phyloP scores from a whole-genome alignment of 2,329 filamentous ascomycete genomes.

The Helotiales sp. region DNA sequence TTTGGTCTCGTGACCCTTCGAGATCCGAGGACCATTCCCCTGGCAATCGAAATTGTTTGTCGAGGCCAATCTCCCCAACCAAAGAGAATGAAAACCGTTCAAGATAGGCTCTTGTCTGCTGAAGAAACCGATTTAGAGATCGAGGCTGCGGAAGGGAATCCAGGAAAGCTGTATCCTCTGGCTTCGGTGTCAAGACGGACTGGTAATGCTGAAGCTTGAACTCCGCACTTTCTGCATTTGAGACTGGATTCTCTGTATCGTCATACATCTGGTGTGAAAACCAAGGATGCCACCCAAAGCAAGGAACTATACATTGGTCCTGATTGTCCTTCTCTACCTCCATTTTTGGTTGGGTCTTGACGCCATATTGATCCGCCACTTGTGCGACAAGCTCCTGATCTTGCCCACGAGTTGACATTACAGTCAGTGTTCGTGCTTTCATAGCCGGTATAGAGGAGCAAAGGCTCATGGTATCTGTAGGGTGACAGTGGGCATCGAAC shows the following conservation, averaged over 20 bases:
- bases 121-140: constrained; percentile 58
- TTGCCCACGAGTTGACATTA: constrained; percentile 76
- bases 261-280: constrained; percentile 77
- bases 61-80: constrained; percentile 76
- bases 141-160: constrained; percentile 57
- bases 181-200: constrained; percentile 59
- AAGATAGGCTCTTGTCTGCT: constrained; percentile 56
- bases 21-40: constrained; percentile 49
- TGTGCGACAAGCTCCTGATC: constrained; percentile 72
- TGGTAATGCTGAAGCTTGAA: constrained; percentile 62
- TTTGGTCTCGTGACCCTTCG: constrained; percentile 43
- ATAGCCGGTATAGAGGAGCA: constrained; percentile 60
- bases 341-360: constrained; percentile 35
- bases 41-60: constrained; percentile 76
- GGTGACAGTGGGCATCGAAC: constrained; percentile 82
- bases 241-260: constrained; percentile 42
- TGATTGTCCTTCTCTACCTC: constrained; percentile 30
- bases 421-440: constrained; percentile 64
- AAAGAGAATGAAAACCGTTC: constrained; percentile 61
- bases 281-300: constrained; percentile 90
- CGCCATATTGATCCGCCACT: constrained; percentile 55
- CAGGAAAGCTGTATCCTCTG: constrained; percentile 46
- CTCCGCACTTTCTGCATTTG: constrained; percentile 20
- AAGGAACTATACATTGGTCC: constrained; percentile 56
- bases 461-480: constrained; percentile 72